Percentiles rank a stretch among this genome's conserved stretches.
Evolutionary conservation across 75 land plant genomes (phyloP).

Genomic region (Gnetum montanum): DNA sequence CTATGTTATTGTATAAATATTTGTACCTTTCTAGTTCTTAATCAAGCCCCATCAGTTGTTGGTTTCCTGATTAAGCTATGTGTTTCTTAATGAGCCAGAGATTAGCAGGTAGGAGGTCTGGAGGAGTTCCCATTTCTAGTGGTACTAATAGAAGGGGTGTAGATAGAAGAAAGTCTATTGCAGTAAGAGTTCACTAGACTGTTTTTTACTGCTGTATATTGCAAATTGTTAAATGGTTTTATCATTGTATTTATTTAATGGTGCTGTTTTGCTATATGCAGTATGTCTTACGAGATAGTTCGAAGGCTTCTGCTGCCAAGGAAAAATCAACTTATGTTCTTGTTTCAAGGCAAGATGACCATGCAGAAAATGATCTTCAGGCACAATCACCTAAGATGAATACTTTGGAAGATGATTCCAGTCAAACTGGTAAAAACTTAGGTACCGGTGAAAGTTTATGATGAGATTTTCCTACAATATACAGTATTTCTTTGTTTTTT

Average conservation of each 20-base stretch:
- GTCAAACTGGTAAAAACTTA: conserved; percentile 8
- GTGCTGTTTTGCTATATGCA: conserved; percentile 10
- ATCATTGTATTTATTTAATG: background rate
- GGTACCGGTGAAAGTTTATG: background rate
- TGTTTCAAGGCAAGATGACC: conserved; percentile 28
- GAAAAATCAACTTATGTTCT: conserved; percentile 34
- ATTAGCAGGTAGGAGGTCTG: too few relatives aligned
- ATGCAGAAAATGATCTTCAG: conserved; percentile 16
- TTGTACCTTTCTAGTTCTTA: too few relatives aligned
- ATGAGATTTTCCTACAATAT: background rate
- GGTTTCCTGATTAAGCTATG: too few relatives aligned
- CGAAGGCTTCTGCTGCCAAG: conserved; percentile 24
- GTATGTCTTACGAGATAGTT: conserved; percentile 40
- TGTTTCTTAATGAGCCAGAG: too few relatives aligned
- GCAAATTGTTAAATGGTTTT: background rate
- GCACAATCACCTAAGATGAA: conserved; percentile 12
- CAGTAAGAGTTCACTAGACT: too few relatives aligned
- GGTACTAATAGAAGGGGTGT: too few relatives aligned
- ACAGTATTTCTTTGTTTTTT: background rate
- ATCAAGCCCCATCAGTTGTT: too few relatives aligned
- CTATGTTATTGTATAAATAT: too few relatives aligned
- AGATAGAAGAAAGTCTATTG: too few relatives aligned
- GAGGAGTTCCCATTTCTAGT: too few relatives aligned
- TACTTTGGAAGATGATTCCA: conserved; percentile 21
- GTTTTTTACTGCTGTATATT: background rate